phyloP scores from a whole-genome alignment of 139 green algal genomes.

The Eudorina sp. region DNA sequence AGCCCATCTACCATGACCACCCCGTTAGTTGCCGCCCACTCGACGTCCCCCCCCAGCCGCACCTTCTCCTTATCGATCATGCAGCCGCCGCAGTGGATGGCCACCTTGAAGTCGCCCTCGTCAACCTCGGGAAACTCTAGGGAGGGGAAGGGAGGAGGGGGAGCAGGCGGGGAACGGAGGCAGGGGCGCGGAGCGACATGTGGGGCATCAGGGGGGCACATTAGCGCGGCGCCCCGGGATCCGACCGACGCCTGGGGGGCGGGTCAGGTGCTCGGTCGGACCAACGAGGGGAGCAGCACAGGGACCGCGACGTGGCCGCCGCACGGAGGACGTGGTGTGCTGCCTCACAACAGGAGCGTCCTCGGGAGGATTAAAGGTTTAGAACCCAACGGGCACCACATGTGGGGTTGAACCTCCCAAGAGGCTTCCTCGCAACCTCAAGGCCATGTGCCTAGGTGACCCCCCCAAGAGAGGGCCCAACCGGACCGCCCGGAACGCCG shows the following conservation, averaged over 20 bases:
- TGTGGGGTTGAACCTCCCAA: too few species aligned
- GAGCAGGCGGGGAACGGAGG: neutral
- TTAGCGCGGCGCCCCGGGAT: too few species aligned
- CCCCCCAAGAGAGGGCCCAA: too few species aligned
- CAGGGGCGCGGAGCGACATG: neutral
- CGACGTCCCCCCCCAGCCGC: neutral
- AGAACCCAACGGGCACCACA: too few species aligned
- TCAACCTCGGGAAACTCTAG: constrained; percentile 57
- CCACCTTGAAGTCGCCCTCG: constrained; percentile 55
- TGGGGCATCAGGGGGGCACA: too few species aligned
- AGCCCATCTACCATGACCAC: too few species aligned
- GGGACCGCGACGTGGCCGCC: neutral
- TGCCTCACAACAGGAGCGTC: too few species aligned
- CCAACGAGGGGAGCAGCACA: neutral
- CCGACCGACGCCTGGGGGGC: too few species aligned
- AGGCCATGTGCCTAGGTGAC: too few species aligned
- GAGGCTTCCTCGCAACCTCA: too few species aligned
- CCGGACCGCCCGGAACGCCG: too few species aligned
- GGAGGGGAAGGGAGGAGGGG: neutral
- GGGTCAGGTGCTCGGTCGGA: neutral
- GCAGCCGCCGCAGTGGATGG: constrained; percentile 73
- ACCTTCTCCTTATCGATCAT: constrained; percentile 79
- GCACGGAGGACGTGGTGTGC: neutral
- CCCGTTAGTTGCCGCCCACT: neutral
- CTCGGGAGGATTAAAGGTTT: too few species aligned